Evolutionary conservation across 1,284 basidiomycete genomes (phyloP).

Genomic region (Ganoderma sp.): DNA sequence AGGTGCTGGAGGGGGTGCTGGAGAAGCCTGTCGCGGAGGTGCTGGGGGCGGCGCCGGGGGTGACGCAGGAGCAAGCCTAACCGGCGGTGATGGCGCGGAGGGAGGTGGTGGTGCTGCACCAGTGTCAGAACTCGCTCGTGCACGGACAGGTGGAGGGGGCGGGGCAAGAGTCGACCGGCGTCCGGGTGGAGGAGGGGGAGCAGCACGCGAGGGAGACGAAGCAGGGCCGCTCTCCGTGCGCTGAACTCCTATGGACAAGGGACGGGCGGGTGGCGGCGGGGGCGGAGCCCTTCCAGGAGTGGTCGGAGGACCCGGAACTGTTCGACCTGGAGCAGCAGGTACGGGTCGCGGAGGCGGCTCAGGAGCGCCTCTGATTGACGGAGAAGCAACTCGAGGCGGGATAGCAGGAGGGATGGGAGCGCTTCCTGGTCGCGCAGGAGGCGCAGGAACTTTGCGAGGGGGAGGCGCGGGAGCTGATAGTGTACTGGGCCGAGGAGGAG

Average conservation of each 20-base stretch:
- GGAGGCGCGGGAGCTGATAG: constrained; percentile 45
- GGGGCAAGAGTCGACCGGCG: constrained; percentile 32
- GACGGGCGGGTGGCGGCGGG: constrained; percentile 37
- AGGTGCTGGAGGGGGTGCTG: constrained; percentile 21
- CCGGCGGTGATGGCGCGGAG: constrained; percentile 22
- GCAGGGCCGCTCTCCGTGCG: constrained; percentile 38
- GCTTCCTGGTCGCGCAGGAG: constrained; percentile 40
- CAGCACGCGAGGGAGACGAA: constrained; percentile 42
- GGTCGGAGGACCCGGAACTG: constrained; percentile 44
- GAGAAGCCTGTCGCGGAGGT: constrained; percentile 30
- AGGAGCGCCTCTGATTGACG: constrained; percentile 31
- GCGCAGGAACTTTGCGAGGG: constrained; percentile 39
- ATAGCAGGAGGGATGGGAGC: constrained; percentile 36
- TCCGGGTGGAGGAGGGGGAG: constrained; percentile 47
- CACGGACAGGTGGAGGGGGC: constrained; percentile 39
- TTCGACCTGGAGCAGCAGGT: constrained; percentile 43
- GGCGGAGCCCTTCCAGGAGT: constrained; percentile 39
- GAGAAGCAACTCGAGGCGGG: constrained; percentile 38
- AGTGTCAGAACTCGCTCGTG: constrained; percentile 35
- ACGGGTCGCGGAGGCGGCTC: constrained; percentile 37
- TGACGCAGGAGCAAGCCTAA: constrained; percentile 22
- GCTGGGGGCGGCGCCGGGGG: constrained; percentile 37
- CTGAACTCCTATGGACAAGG: constrained; percentile 32
- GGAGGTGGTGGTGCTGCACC: constrained; percentile 28
- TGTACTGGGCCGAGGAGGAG: constrained; percentile 38